phyloP scores from a whole-genome alignment of 2,329 filamentous ascomycete species.

The Hypoxylon sp. region DNA sequence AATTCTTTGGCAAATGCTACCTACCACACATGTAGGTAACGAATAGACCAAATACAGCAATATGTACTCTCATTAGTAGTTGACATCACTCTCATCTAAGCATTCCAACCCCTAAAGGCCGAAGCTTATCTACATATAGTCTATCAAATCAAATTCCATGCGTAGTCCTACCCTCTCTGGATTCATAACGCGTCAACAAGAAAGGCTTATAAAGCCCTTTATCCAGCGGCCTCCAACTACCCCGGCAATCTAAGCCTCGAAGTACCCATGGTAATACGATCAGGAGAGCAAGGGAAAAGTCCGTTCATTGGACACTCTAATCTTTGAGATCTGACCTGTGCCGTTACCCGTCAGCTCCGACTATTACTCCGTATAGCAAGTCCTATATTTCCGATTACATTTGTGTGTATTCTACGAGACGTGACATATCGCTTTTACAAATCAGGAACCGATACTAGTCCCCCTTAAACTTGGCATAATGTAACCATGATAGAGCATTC shows the following conservation, averaged over 20 bases:
- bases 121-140: not conserved
- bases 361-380: constrained; percentile 6
- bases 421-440: constrained; percentile 19
- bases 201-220: constrained; percentile 20
- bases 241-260: constrained; percentile 32
- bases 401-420: not conserved
- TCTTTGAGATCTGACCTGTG: constrained; percentile 26
- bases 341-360: constrained; percentile 31
- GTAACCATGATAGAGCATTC: constrained; percentile 18
- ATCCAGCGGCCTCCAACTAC: constrained; percentile 39
- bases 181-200: constrained; percentile 26
- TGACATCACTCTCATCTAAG: not conserved
- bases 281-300: constrained; percentile 1
- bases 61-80: not conserved
- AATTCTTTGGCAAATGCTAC: not conserved
- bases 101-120: constrained; percentile 1
- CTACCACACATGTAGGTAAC: not conserved
- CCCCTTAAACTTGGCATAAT: constrained; percentile 12
- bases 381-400: constrained; percentile 10
- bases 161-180: constrained; percentile 6
- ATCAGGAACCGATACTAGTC: constrained; percentile 27
- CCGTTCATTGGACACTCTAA: constrained; percentile 23
- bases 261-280: constrained; percentile 26
- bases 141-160: not conserved
- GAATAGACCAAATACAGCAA: constrained; percentile 1